phyloP scores from a whole-genome alignment of 352 stramenopile species.

The Phytophthora capsici region DNA sequence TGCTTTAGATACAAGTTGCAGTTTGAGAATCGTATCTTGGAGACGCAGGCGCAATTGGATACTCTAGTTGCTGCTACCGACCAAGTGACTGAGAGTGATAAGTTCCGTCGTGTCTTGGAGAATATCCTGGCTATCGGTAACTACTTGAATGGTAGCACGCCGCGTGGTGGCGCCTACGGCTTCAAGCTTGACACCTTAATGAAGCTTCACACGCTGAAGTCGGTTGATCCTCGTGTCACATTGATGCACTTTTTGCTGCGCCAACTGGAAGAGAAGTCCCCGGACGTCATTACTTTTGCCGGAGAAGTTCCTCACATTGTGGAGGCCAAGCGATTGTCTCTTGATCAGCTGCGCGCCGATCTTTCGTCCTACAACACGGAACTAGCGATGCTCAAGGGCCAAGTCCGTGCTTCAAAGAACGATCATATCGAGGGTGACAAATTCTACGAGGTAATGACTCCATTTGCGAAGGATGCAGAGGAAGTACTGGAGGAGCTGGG shows the following conservation, averaged over 20 bases:
- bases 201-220: slow-evolving; percentile 90
- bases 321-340: slow-evolving; percentile 79
- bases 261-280: slow-evolving; percentile 79
- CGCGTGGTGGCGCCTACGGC: slow-evolving; percentile 88
- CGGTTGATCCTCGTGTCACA: slow-evolving; percentile 76
- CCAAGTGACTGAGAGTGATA: slow-evolving; percentile 81
- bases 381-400: slow-evolving; percentile 82
- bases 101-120: slow-evolving; percentile 81
- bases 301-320: slow-evolving; percentile 81
- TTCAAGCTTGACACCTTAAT: slow-evolving; percentile 92
- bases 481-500: slow-evolving; percentile 84
- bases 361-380: slow-evolving; percentile 86
- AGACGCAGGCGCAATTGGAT: slow-evolving; percentile 85
- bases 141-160: slow-evolving; percentile 92
- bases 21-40: slow-evolving; percentile 86
- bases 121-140: slow-evolving; percentile 92
- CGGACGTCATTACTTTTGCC: slow-evolving; percentile 80
- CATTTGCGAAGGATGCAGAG: slow-evolving; percentile 80
- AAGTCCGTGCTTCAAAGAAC: slow-evolving; percentile 81
- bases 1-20: slow-evolving; percentile 88
- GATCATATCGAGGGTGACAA: slow-evolving; percentile 75
- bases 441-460: slow-evolving; percentile 85
- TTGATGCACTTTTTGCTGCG: slow-evolving; percentile 85
- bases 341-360: slow-evolving; percentile 85
- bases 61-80: slow-evolving; percentile 83